phyloP scores from a whole-genome alignment of 1,284 basidiomycete species.

The Trichosporon asahii region DNA sequence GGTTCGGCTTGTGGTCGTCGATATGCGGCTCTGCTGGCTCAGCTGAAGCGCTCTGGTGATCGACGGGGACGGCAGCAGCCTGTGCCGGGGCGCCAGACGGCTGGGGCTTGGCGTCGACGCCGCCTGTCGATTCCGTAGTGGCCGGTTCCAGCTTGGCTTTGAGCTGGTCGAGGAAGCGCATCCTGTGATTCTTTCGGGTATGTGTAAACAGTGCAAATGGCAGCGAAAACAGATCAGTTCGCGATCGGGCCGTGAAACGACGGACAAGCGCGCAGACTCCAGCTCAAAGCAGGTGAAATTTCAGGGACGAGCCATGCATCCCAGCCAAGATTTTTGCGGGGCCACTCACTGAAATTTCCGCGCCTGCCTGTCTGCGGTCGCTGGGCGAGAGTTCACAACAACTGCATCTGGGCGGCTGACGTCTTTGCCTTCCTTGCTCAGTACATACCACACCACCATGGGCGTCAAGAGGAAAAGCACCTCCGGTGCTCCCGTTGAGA shows the following conservation, averaged over 20 bases:
- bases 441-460: constrained; percentile 13
- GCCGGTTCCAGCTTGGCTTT: background rate
- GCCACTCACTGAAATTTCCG: constrained; percentile 18
- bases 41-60: background rate
- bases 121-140: background rate
- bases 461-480: constrained; percentile 21
- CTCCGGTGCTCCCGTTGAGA: constrained; percentile 6
- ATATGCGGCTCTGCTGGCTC: background rate
- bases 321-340: constrained; percentile 18
- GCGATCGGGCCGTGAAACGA: no score
- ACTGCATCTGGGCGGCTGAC: background rate
- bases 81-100: background rate
- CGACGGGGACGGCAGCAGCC: background rate
- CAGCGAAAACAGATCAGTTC: background rate
- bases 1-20: constrained; percentile 26
- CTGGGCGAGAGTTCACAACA: background rate
- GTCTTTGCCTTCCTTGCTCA: constrained; percentile 10
- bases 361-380: background rate
- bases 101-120: background rate
- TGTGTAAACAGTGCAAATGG: background rate
- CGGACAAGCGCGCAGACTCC: background rate
- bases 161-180: background rate
- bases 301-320: background rate
- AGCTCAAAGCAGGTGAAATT: background rate
- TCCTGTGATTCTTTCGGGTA: background rate